Evolutionary conservation across 768 basidiomycete species (phyloP), one percentile per base, ranked within the genome.

Genomic region (Termitomyces sp.): DNA sequence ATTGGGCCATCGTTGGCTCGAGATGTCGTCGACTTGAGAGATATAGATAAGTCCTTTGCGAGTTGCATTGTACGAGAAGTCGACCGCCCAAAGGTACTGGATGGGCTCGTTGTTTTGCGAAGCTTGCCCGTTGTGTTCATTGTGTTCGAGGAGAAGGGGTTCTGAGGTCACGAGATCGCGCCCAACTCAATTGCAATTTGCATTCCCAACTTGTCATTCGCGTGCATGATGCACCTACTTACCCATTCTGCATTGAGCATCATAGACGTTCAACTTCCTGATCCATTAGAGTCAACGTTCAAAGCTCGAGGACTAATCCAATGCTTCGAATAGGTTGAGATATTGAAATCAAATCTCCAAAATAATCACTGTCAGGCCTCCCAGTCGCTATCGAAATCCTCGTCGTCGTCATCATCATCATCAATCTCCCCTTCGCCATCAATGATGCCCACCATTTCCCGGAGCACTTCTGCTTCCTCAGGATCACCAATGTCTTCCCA

Each of bases 51-150:
- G 29, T 60, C 56, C 38, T 54, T 56, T 15, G 59, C 59, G 32
- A 57, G 23, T 36, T 54, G 39, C 42, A 57, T 53, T 13, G 59
- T 57, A n/a, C 56, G 48, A 35, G 59, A 60, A 31, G 48, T 51
- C 3, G 48, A 25, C 25, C n/a, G 27, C n/a, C 40, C 42, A 16
- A 40, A 33, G 3, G 44, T 41, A 9, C 29, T 7, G 16, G 48
- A 33, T 42, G 43, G 51, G 3, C 45, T 43, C 3, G 49, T 25
- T n/a, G 38, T 16, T 36, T 60, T 56, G n/a, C 33, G 52, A 56
- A 56, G 52, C 33, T 51, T 56, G 49, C 25, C 56, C 52, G 56
- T 60, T 9, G 52, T 49, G 41, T 50, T 49, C 40, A 31, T 16
- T 43, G 9, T 16, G 3, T 46, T 5, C 25, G 23, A 27, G 23